Percentiles rank a stretch among this genome's conserved stretches.
Evolutionary conservation across 768 basidiomycete species (phyloP).

Genomic region (Tephrocybe sp.): DNA sequence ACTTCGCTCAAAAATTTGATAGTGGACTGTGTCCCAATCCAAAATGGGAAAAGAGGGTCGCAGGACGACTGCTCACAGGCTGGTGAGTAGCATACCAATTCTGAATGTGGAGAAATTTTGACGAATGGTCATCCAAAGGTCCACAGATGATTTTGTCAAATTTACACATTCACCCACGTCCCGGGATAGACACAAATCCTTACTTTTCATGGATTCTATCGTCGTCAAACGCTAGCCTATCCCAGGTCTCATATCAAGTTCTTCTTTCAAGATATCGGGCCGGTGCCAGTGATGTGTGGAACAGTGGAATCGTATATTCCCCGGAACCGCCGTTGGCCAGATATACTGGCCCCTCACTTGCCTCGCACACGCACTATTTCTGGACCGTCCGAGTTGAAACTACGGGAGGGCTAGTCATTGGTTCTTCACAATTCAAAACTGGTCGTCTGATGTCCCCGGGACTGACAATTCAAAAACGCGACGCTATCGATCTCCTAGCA

Average conservation of each 20-base stretch:
- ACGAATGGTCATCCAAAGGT: neutral
- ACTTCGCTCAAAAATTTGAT: neutral
- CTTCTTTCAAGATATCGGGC: slow-evolving; percentile 14
- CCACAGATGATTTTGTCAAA: slow-evolving; percentile 3
- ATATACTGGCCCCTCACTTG: slow-evolving; percentile 24
- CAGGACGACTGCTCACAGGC: neutral
- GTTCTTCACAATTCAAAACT: slow-evolving; percentile 22
- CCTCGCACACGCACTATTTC: slow-evolving; percentile 23
- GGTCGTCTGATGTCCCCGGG: neutral
- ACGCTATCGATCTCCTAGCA: slow-evolving; percentile 17
- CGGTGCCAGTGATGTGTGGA: slow-evolving; percentile 22
- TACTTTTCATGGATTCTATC: slow-evolving; percentile 25
- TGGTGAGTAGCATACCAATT: neutral
- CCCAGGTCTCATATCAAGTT: slow-evolving; percentile 23
- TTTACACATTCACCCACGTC: neutral
- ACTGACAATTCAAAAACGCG: slow-evolving; percentile 3
- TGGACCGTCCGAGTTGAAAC: slow-evolving; percentile 25
- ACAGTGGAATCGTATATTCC: slow-evolving; percentile 19
- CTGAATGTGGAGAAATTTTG: neutral
- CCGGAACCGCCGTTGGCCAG: slow-evolving; percentile 15
- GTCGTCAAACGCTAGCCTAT: slow-evolving; percentile 12
- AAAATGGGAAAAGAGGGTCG: neutral
- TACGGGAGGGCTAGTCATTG: slow-evolving; percentile 13
- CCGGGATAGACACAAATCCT: slow-evolving; percentile 3
- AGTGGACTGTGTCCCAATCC: neutral